Evolutionary conservation across 1,284 basidiomycete genomes (phyloP).

Genomic region (Sanghuangporus sanghuang): DNA sequence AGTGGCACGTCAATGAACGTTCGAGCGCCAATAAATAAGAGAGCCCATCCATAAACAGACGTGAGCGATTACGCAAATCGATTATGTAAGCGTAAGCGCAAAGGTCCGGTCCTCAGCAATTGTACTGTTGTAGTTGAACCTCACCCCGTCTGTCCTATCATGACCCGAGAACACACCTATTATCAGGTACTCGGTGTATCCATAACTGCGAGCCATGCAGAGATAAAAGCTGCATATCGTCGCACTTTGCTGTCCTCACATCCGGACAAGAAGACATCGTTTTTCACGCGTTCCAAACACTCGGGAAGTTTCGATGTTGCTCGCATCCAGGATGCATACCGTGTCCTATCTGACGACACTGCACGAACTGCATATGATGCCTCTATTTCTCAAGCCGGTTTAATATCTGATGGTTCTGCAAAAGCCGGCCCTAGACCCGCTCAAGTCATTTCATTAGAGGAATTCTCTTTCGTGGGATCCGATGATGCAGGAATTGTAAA

Average conservation of each 20-base stretch:
- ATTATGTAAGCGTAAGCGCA: neutral
- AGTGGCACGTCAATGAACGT: neutral
- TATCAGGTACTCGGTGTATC: constrained; percentile 32
- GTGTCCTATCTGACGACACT: constrained; percentile 28
- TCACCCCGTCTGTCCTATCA: neutral
- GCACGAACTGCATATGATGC: constrained; percentile 48
- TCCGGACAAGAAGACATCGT: constrained; percentile 51
- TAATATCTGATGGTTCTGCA: neutral
- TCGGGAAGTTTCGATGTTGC: constrained; percentile 14
- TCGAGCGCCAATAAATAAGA: no score
- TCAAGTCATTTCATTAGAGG: constrained; percentile 70
- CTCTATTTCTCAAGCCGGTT: neutral
- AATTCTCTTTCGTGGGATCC: constrained; percentile 42
- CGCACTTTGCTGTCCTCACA: constrained; percentile 56
- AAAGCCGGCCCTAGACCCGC: constrained; percentile 53
- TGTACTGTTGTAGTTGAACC: neutral
- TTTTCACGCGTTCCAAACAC: neutral
- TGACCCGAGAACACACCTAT: constrained; percentile 11
- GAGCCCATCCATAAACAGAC: no score
- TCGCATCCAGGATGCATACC: constrained; percentile 23
- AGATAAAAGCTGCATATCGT: constrained; percentile 70
- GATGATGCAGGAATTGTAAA: constrained; percentile 23
- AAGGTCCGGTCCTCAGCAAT: no score
- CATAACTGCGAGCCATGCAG: constrained; percentile 28
- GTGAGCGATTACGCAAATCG: no score